Base-by-base conservation (phyloP, 257 asterid genomes). In the Ajuga chamaepitys region DNA sequence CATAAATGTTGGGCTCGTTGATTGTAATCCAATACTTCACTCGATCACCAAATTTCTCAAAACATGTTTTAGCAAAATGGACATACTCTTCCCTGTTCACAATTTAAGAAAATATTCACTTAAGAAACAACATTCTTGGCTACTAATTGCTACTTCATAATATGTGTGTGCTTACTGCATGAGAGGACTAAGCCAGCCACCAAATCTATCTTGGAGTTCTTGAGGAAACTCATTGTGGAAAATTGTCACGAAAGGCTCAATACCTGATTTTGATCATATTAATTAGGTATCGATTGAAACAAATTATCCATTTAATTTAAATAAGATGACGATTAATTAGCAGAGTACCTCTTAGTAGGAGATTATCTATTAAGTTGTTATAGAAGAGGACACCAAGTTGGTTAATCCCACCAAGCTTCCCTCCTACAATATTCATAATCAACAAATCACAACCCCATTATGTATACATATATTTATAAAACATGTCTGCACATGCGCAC, bases 161-260 rank as follows among this genome's bases (percentile, higher is more conserved):
- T 3, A 9, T 21, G 62, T 50, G 26, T n/a, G 22, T 13, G 62
- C 89, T 66, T 71, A 87, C 95, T 87, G 97, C 90, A 85, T 88
- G n/a, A 74, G 51, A 61, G 92, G 87, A 80, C 85, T 85, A 16
- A 87, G 90, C 97, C 95, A 87, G 4, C 85, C 96, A 45, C 83
- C 71, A 24, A 79, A 79, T 71, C 80, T 68, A 14, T 81, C 88
- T 79, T 83, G 83, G 7, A 90, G 84, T 74, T 85, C 95, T 66
- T 85, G 90, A 25, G 97, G 97, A 70, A 70, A 78, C 14, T 87
- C 97, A 12, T 58, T 25, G 64, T 90, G 97, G 80, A 76, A 81
- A 66, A 90, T 80, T 0, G 97, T 87, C 73, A 87, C 91, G 70
- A 90, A 84, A 0, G 96, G 93, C 70, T 80, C 63, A 55, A 90